These are phyloP conservation scores for Pittosporum tobira DNA, from an alignment of 129 eudicot genomes.

Conservation along the genomic window DNA sequence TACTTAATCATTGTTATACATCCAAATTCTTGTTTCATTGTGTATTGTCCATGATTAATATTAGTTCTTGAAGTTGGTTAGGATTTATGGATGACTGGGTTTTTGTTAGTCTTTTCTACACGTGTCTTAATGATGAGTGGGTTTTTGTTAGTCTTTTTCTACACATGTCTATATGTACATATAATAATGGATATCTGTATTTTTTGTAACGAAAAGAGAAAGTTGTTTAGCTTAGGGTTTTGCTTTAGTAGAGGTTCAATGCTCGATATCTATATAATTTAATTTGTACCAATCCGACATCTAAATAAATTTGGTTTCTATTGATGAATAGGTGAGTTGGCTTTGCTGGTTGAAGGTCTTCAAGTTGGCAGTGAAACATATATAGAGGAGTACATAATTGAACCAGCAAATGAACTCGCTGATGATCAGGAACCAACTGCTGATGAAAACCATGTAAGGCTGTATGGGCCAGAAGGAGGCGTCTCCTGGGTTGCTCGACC, in stretches of 20 bases:
- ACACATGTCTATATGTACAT: too few species aligned
- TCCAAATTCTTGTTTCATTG: too few species aligned
- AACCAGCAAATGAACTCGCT: constrained; percentile 48
- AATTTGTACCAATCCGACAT: neutral
- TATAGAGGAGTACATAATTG: constrained; percentile 65
- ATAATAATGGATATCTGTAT: neutral
- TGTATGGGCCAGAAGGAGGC: constrained; percentile 64
- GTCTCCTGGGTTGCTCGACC: constrained; percentile 73
- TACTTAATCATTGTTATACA: neutral
- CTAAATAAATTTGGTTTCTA: constrained; percentile 1
- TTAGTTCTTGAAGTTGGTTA: neutral
- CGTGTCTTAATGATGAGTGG: neutral
- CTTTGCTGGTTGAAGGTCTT: constrained; percentile 83
- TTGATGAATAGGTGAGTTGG: constrained; percentile 66
- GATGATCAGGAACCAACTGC: constrained; percentile 46
- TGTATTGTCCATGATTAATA: neutral
- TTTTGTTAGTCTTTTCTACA: neutral
- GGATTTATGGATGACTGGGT: neutral
- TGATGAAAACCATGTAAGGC: constrained; percentile 44
- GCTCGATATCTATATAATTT: too few species aligned
- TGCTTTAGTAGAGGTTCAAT: too few species aligned
- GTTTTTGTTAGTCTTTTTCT: neutral
- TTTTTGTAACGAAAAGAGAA: too few species aligned
- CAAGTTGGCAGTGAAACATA: constrained; percentile 68
- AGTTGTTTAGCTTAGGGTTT: too few species aligned